phyloP scores from a whole-genome alignment of 2,329 filamentous ascomycete species.

The Alternaria arborescens region DNA sequence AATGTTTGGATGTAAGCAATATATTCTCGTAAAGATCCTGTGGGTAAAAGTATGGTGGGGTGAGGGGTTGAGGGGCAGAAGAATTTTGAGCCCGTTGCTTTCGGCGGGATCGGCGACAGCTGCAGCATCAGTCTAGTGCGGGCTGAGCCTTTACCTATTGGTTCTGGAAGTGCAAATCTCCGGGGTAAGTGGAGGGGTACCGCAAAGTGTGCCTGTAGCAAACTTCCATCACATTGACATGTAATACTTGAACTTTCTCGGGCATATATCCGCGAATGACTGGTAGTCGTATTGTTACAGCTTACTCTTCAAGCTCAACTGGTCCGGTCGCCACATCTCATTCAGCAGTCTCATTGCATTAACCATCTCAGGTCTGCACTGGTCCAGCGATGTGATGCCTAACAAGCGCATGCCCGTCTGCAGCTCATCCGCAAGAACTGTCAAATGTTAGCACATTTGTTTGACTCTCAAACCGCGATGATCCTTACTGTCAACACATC shows the following conservation, averaged over 20 bases:
- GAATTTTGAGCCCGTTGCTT: neutral
- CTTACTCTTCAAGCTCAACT: constrained; percentile 30
- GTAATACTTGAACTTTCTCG: neutral
- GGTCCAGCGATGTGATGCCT: constrained; percentile 67
- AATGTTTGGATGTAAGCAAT: fast-evolving
- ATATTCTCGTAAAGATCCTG: fast-evolving
- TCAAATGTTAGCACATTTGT: constrained; percentile 13
- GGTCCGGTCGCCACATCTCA: constrained; percentile 48
- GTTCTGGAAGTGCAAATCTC: neutral
- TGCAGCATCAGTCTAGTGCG: neutral
- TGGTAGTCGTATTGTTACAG: constrained; percentile 22
- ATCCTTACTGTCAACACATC: constrained; percentile 49
- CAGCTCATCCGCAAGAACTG: constrained; percentile 65
- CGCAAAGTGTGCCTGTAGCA: neutral
- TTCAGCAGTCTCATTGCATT: constrained; percentile 55
- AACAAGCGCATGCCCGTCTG: constrained; percentile 73
- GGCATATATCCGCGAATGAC: neutral
- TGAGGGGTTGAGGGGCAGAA: neutral
- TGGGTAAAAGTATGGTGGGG: neutral
- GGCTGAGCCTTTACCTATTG: neutral
- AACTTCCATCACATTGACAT: neutral
- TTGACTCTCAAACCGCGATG: neutral
- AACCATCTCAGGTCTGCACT: constrained; percentile 68
- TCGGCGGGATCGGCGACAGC: neutral
- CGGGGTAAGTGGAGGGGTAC: neutral